Evolutionary conservation across 2,329 filamentous ascomycete species (phyloP), one percentile per base, ranked within the genome.

Genomic region (Penicillium sp.): DNA sequence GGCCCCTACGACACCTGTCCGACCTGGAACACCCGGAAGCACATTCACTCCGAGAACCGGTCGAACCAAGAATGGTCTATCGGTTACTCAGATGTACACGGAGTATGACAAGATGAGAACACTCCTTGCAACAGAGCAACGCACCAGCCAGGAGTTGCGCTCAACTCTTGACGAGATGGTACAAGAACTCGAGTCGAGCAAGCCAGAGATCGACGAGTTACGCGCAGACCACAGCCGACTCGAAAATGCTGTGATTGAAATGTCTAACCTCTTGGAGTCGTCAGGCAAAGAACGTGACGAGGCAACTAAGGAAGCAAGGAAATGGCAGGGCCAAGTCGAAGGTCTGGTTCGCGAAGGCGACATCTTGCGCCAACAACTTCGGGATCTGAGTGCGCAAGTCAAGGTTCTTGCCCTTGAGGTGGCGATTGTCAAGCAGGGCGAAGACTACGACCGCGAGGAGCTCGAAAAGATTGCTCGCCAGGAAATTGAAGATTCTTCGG

Each of bases 331-430:
- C n/a, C 84, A 90, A 55, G 82, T 92, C 54, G 82, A 83, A 57
- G 84, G 84, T 19, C 73, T 82, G 26, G 74, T 77, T 6, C 82
- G 80, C 46, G 92, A 98, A 75, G 82, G 84, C 31, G 87, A 90
- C 58, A 90, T 97, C 39, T 80, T 96, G 24, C 89, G 89, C 51
- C 90, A 92, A 63, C 92, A 97, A 71, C 81, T 98, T 9, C 89
- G 93, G 33, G 95, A 98, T 73, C 83, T 96, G 21, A 92, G 92
- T 67, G 88, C 90, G 1, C 93, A 99, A 73, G 86, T 97, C 62
- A 96, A 96, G 73, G 88, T 96, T 70, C 83, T 99, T 6, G 83
- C 97, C 5, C 90, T 96, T 74, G 93, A 96, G 73, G 83, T 92
- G 56, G 88, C 96, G 68, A 86, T 90, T 21, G 57, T 74, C 55